Evolutionary conservation across 208 protist species (phyloP).

Genomic region (Acanthamoeba castellanii): DNA sequence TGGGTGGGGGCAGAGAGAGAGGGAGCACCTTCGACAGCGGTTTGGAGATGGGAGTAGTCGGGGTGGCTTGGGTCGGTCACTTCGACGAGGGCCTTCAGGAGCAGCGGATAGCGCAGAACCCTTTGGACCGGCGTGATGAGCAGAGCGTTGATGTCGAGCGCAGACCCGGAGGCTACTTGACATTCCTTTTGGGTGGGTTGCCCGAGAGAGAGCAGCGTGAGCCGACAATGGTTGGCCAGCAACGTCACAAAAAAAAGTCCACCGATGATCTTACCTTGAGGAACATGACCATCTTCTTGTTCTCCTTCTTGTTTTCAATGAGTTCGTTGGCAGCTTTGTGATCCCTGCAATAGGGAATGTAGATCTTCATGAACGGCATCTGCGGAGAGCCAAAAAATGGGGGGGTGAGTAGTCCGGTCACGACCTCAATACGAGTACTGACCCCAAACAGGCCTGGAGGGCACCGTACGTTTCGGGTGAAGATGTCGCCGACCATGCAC

Average conservation of each 20-base stretch:
- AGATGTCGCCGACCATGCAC: constrained; percentile 24
- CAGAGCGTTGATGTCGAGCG: constrained; percentile 51
- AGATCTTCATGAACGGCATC: constrained; percentile 67
- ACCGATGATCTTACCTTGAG: not conserved
- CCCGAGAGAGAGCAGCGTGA: not conserved
- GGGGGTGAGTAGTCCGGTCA: no score
- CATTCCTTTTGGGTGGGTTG: not conserved
- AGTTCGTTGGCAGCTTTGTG: constrained; percentile 25
- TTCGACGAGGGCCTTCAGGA: constrained; percentile 17
- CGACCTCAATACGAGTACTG: no score
- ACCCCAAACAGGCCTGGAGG: no score
- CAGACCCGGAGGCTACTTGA: not conserved
- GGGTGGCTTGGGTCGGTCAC: not conserved
- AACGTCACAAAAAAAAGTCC: not conserved
- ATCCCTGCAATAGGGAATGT: constrained; percentile 24
- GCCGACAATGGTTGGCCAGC: not conserved
- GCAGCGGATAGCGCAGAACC: constrained; percentile 19
- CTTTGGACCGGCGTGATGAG: constrained; percentile 58
- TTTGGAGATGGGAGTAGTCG: not conserved
- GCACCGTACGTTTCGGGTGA: constrained; percentile 6
- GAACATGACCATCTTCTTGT: constrained; percentile 41
- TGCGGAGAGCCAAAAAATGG: not conserved
- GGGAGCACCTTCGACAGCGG: not conserved
- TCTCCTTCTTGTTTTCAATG: constrained; percentile 19
- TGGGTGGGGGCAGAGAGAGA: not conserved